These are phyloP conservation scores for Lunasporangiospora selenospora DNA, from an alignment of 192 early-diverging fungal genomes.

Conservation along the genomic window DNA sequence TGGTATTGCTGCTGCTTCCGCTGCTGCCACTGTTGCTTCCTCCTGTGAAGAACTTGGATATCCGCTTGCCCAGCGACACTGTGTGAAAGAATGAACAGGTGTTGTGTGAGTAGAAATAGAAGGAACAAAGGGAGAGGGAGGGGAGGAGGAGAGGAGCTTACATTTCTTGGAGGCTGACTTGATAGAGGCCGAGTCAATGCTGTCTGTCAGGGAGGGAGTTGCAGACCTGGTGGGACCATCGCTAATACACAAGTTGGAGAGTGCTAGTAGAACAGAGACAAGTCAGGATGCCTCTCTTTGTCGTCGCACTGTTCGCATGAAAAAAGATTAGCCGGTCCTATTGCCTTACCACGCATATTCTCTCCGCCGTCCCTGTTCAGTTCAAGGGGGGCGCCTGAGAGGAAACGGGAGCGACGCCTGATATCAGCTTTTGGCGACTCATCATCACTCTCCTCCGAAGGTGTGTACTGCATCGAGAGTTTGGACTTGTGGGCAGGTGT, in stretches of 20 bases:
- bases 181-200: conserved; percentile 15
- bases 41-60: conserved; percentile 30
- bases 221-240: neutral
- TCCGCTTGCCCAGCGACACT: conserved; percentile 43
- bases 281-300: neutral
- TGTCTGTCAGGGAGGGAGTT: conserved; percentile 9
- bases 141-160: conserved; percentile 2
- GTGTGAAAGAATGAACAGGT: neutral
- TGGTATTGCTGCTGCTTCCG: neutral
- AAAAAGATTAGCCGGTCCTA: neutral
- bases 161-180: conserved; percentile 32
- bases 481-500: conserved; percentile 36
- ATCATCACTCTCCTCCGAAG: conserved; percentile 35
- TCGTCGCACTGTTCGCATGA: neutral
- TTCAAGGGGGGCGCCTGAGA: conserved; percentile 25
- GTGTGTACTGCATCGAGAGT: conserved; percentile 44
- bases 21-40: conserved; percentile 2
- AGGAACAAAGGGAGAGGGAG: neutral
- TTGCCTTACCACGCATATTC: neutral
- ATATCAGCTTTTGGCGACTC: neutral
- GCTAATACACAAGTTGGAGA: conserved; percentile 8
- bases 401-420: conserved; percentile 16
- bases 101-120: neutral
- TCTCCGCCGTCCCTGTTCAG: conserved; percentile 16
- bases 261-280: conserved; percentile 4